Evolutionary conservation across 176 grass and related monocot genomes (phyloP).

Genomic region (Carex pumila): DNA sequence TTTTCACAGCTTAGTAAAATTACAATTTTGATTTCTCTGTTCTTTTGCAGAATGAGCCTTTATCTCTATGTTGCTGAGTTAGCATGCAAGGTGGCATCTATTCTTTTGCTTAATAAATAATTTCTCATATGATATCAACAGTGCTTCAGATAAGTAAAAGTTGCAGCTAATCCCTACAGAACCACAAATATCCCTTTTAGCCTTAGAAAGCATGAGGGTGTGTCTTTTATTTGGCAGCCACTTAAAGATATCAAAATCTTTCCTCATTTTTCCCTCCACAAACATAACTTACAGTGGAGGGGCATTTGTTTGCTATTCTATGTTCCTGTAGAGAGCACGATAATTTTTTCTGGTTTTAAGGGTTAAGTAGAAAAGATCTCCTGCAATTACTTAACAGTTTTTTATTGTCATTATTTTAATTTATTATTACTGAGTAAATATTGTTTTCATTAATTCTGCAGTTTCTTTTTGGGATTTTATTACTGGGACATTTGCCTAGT

Average conservation of each 20-base stretch:
- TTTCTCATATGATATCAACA: background rate
- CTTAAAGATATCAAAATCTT: background rate
- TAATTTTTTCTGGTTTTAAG: background rate
- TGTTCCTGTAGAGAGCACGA: background rate
- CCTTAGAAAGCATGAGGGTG: background rate
- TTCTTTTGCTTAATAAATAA: background rate
- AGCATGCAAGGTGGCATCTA: slow-evolving; percentile 57
- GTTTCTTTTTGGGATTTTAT: slow-evolving; percentile 83
- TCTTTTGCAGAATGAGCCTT: slow-evolving; percentile 63
- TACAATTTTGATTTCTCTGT: slow-evolving; percentile 20
- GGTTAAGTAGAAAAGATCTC: background rate
- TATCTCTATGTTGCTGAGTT: slow-evolving; percentile 74
- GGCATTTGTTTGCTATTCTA: background rate
- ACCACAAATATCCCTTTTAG: background rate
- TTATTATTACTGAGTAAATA: background rate
- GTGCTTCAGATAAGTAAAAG: background rate
- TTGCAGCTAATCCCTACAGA: background rate
- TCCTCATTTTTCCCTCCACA: background rate
- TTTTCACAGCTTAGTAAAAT: slow-evolving; percentile 11
- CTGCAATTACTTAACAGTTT: background rate
- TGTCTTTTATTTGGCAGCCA: background rate
- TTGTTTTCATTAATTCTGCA: slow-evolving; percentile 29
- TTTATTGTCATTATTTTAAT: background rate
- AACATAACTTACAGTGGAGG: background rate
- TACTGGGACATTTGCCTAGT: slow-evolving; percentile 78